Evolutionary conservation across 2,329 filamentous ascomycete species (phyloP).

Genomic region (Fusarium duplospermum): DNA sequence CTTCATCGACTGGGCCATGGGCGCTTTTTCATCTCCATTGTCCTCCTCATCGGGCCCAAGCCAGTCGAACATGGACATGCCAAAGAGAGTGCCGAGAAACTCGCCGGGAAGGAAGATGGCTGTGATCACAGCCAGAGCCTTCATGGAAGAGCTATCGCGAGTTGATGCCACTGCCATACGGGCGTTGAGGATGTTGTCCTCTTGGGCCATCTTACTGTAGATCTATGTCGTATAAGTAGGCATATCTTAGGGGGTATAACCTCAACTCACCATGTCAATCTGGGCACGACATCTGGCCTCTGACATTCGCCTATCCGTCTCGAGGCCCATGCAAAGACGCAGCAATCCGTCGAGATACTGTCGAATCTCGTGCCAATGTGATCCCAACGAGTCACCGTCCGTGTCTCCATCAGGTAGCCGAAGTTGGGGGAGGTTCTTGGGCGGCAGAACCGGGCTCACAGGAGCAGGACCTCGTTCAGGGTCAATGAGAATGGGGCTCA

Average conservation of each 20-base stretch:
- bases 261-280: constrained; percentile 56
- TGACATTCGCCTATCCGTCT: constrained; percentile 59
- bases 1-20: constrained; percentile 4
- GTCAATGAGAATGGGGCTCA: constrained; percentile 40
- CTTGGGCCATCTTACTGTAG: constrained; percentile 62
- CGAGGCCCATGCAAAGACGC: constrained; percentile 57
- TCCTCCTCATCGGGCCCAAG: constrained; percentile 50
- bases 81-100: constrained; percentile 59
- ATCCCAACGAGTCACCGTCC: constrained; percentile 46
- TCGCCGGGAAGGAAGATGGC: constrained; percentile 61
- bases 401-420: constrained; percentile 23
- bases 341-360: constrained; percentile 59
- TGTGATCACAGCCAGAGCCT: constrained; percentile 60
- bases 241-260: background rate
- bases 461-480: constrained; percentile 39
- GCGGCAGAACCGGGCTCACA: constrained; percentile 42
- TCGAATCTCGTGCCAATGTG: constrained; percentile 60
- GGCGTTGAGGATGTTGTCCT: constrained; percentile 59
- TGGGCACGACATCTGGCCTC: constrained; percentile 59
- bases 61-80: constrained; percentile 62
- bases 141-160: constrained; percentile 60
- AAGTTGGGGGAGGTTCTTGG: constrained; percentile 32
- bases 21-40: background rate
- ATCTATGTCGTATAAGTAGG: constrained; percentile 47
- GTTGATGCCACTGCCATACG: constrained; percentile 55